Evolutionary conservation across 1,139 yeast species (phyloP).

Genomic region (Meyerozyma smithsonii): DNA sequence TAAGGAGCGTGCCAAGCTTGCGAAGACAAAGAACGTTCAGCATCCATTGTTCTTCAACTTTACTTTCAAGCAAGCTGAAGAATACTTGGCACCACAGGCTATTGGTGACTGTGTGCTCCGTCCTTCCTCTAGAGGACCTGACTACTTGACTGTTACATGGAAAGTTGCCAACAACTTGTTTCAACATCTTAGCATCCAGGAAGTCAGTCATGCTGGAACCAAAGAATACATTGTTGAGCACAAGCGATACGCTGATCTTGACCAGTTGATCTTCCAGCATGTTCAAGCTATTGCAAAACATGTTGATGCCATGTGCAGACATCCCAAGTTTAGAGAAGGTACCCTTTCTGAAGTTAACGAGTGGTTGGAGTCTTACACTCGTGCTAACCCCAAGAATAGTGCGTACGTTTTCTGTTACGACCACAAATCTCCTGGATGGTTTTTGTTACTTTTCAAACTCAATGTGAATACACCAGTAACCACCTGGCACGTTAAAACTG

Average conservation of each 20-base stretch:
- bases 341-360: slow-evolving; percentile 74
- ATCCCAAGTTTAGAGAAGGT: slow-evolving; percentile 87
- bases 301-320: slow-evolving; percentile 77
- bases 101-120: slow-evolving; percentile 93
- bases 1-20: slow-evolving; percentile 52
- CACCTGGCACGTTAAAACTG: slow-evolving; percentile 87
- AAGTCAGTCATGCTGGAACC: slow-evolving; percentile 54
- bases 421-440: slow-evolving; percentile 90
- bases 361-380: slow-evolving; percentile 85
- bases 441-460: slow-evolving; percentile 75
- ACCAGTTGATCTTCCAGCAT: slow-evolving; percentile 87
- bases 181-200: slow-evolving; percentile 87
- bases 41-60: slow-evolving; percentile 89
- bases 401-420: slow-evolving; percentile 91
- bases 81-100: slow-evolving; percentile 78
- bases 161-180: slow-evolving; percentile 86
- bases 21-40: slow-evolving; percentile 68
- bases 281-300: slow-evolving; percentile 80
- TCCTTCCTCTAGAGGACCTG: slow-evolving; percentile 87
- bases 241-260: slow-evolving; percentile 75
- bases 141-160: slow-evolving; percentile 93
- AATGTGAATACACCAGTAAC: slow-evolving; percentile 68
- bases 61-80: slow-evolving; percentile 87
- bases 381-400: slow-evolving; percentile 86
- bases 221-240: slow-evolving; percentile 65